A percentile compares a stretch with the other conserved stretches of the same genome.
These are phyloP conservation scores for Vaccinium myrtillus DNA, from an alignment of 148 eudicot genomes.

Conservation along the genomic window DNA sequence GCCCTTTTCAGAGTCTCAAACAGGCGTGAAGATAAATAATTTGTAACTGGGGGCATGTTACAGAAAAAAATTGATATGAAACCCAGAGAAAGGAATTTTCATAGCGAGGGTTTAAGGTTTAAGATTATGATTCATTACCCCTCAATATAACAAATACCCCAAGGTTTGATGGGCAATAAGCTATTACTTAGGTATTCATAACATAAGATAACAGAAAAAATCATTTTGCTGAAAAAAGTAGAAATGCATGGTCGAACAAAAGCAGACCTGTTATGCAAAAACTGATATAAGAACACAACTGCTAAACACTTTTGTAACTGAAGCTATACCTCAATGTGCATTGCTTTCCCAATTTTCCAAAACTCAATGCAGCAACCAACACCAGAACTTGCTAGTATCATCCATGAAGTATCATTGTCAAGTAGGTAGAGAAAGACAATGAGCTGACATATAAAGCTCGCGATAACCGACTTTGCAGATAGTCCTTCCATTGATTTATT, in stretches of 20 bases:
- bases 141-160: not conserved
- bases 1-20: not conserved
- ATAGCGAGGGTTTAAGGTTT: not conserved
- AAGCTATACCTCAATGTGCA: slow-evolving; percentile 87
- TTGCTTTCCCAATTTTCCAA: slow-evolving; percentile 99
- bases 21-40: not conserved
- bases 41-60: not conserved
- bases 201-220: not conserved
- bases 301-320: not conserved
- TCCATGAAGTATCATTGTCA: slow-evolving; percentile 98
- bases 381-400: slow-evolving; percentile 96
- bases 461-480: slow-evolving; percentile 89
- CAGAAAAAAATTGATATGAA: not conserved
- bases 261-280: not conserved
- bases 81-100: not conserved
- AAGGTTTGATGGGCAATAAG: not conserved
- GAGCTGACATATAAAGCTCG: slow-evolving; percentile 78
- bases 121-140: not conserved
- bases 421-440: slow-evolving; percentile 89
- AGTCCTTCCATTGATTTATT: slow-evolving; percentile 99
- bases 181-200: not conserved
- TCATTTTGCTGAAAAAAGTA: not conserved
- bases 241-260: not conserved
- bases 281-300: not conserved
- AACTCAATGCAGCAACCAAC: slow-evolving; percentile 94